phyloP scores from a whole-genome alignment of 768 basidiomycete genomes.

The Mycena capillaripes region DNA sequence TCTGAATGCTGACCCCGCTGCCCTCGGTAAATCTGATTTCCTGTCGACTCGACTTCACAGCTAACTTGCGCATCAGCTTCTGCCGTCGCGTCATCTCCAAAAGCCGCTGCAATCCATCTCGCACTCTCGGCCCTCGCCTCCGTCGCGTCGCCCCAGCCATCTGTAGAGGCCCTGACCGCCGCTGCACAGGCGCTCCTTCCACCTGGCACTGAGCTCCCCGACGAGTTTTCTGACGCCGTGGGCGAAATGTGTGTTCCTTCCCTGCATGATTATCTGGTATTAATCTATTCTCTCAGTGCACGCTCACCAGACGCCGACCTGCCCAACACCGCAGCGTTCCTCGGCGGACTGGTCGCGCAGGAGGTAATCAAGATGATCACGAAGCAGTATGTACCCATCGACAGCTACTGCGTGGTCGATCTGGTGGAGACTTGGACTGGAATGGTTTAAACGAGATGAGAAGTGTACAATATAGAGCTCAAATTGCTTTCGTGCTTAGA shows the following conservation, averaged over 20 bases:
- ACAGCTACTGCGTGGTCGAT: slow-evolving; percentile 88
- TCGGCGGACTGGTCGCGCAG: slow-evolving; percentile 95
- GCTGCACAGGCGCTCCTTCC: slow-evolving; percentile 68
- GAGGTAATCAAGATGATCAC: slow-evolving; percentile 98
- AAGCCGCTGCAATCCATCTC: slow-evolving; percentile 77
- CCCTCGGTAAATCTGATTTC: slow-evolving; percentile 57
- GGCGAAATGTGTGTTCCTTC: slow-evolving; percentile 81
- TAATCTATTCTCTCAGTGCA: slow-evolving; percentile 60
- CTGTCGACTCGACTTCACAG: slow-evolving; percentile 8
- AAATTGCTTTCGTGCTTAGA: slow-evolving; percentile 28
- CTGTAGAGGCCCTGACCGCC: slow-evolving; percentile 64
- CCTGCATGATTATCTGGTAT: background rate
- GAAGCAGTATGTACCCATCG: slow-evolving; percentile 93
- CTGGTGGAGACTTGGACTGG: slow-evolving; percentile 87
- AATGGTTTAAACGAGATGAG: slow-evolving; percentile 52
- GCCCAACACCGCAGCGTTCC: slow-evolving; percentile 93
- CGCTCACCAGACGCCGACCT: slow-evolving; percentile 88
- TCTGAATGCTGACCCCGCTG: slow-evolving; percentile 62
- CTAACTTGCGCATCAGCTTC: slow-evolving; percentile 50
- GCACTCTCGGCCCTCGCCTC: slow-evolving; percentile 74
- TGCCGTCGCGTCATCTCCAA: slow-evolving; percentile 58
- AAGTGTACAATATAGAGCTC: slow-evolving; percentile 20
- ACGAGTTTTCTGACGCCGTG: slow-evolving; percentile 69
- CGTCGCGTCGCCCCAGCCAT: slow-evolving; percentile 52
- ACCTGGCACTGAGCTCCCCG: slow-evolving; percentile 62